Conservation (phyloP, 306 rosid genomes). For the Myrica gale region DNA sequence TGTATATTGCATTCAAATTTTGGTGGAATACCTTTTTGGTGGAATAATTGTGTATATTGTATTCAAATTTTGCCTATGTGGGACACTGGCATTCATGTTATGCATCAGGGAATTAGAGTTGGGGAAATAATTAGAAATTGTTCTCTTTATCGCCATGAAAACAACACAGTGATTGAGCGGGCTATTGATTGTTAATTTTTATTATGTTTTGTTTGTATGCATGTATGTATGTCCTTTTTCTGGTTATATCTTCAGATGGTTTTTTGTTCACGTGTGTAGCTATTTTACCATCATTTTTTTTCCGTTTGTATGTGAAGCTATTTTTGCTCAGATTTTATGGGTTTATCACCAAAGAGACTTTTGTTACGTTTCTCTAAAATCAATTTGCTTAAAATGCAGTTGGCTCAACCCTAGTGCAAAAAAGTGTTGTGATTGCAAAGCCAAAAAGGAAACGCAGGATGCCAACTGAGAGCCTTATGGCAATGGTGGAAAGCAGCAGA, state of each 20-base stretch:
- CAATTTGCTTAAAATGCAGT: neutral
- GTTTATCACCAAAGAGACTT: neutral
- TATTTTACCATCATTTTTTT: neutral
- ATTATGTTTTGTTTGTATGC: neutral
- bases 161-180: too few relatives aligned
- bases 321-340: neutral
- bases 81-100: neutral
- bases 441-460: conserved; percentile 22
- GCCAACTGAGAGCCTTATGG: conserved; percentile 55
- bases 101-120: too few relatives aligned
- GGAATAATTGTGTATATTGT: neutral
- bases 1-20: neutral
- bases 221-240: neutral
- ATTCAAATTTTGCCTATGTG: neutral
- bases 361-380: neutral
- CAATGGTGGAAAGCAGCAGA: conserved; percentile 51
- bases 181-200: too few relatives aligned
- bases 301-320: neutral
- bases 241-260: neutral
- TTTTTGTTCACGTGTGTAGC: neutral
- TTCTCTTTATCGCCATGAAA: too few relatives aligned
- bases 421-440: conserved; percentile 4
- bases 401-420: conserved; percentile 3
- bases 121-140: too few relatives aligned
- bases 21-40: too few relatives aligned